A percentile compares a stretch with the other conserved stretches of the same genome.
Conservation (phyloP, 129 eudicot genomes). For the Lactuca sativa region DNA sequence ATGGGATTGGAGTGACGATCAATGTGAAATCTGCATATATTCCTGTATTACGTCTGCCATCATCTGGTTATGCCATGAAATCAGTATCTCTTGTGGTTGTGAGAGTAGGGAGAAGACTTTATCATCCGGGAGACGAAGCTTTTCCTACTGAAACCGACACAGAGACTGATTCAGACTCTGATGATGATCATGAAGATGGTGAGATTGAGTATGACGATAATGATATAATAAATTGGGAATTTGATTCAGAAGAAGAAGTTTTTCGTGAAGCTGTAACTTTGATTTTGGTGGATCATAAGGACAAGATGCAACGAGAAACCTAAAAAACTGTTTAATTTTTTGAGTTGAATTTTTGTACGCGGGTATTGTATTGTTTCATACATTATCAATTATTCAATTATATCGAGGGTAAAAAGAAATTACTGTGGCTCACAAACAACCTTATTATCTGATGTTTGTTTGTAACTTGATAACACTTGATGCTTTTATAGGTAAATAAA, state of each 20-base stretch:
- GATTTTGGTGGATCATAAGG: conserved; percentile 35
- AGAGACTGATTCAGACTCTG: conserved; percentile 21
- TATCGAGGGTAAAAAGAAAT: not conserved
- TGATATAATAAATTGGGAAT: conserved; percentile 31
- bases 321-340: conserved; percentile 12
- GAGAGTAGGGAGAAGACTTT: conserved; percentile 32
- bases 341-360: not conserved
- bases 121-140: conserved; percentile 31
- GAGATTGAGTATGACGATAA: conserved; percentile 21
- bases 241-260: conserved; percentile 25
- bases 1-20: conserved; percentile 29
- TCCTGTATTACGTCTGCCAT: conserved; percentile 19
- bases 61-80: conserved; percentile 19
- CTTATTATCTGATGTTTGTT: no score
- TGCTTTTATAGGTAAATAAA: no score
- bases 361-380: not conserved
- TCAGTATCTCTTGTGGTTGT: conserved; percentile 35
- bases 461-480: no score
- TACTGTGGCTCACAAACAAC: no score
- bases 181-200: conserved; percentile 20
- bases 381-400: not conserved
- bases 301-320: conserved; percentile 37
- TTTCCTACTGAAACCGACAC: conserved; percentile 6
- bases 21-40: conserved; percentile 30
- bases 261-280: conserved; percentile 32